Evolutionary conservation across 768 basidiomycete species (phyloP).

Genomic region (Boletus vermiculosoides): DNA sequence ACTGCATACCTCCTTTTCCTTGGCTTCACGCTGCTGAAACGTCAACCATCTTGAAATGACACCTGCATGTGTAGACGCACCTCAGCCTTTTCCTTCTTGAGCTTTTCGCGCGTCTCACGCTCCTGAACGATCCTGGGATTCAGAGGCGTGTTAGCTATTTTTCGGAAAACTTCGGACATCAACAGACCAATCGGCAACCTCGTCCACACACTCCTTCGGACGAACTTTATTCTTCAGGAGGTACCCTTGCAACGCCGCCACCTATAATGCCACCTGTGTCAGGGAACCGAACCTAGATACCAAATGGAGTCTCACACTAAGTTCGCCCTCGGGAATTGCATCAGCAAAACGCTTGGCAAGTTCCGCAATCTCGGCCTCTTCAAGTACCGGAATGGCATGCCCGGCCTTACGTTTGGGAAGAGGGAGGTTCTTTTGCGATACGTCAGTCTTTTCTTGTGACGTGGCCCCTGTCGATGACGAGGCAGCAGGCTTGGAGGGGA

Average conservation of each 20-base stretch:
- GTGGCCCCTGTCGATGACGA: slow-evolving; percentile 11
- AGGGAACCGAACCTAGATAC: neutral
- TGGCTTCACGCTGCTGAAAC: slow-evolving; percentile 65
- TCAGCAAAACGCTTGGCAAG: slow-evolving; percentile 83
- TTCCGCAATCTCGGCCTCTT: slow-evolving; percentile 71
- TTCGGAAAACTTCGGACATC: slow-evolving; percentile 7
- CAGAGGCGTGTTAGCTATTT: neutral
- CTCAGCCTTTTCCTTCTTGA: slow-evolving; percentile 77
- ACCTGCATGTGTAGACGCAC: slow-evolving; percentile 26
- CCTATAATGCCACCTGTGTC: slow-evolving; percentile 40
- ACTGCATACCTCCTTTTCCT: slow-evolving; percentile 62
- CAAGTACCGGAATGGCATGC: slow-evolving; percentile 65
- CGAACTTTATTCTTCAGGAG: slow-evolving; percentile 87
- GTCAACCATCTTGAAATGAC: slow-evolving; percentile 3
- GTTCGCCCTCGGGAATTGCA: slow-evolving; percentile 81
- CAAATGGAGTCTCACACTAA: slow-evolving; percentile 59
- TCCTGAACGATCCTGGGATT: slow-evolving; percentile 65
- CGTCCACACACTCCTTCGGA: slow-evolving; percentile 81
- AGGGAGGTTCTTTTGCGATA: slow-evolving; percentile 66
- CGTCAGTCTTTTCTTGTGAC: slow-evolving; percentile 35
- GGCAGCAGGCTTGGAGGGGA: slow-evolving; percentile 55
- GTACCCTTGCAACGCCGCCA: slow-evolving; percentile 83
- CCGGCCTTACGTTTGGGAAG: slow-evolving; percentile 62
- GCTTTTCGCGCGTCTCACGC: slow-evolving; percentile 78
- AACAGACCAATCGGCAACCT: slow-evolving; percentile 67